A percentile compares a stretch with the other conserved stretches of the same genome.
phyloP scores from a whole-genome alignment of 2,329 filamentous ascomycete species.

The Alternaria sp. region DNA sequence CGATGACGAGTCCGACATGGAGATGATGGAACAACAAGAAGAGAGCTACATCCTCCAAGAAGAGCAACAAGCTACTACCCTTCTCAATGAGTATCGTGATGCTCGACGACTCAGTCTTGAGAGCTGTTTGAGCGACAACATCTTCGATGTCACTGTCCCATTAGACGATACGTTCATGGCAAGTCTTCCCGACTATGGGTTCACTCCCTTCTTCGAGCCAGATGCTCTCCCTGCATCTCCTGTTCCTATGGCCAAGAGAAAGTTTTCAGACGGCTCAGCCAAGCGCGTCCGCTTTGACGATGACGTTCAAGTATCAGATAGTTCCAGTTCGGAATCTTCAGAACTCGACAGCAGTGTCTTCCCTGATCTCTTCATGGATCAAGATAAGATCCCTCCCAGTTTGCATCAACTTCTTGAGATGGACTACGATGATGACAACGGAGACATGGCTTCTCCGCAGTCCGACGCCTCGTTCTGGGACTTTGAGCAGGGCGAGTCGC shows the following conservation, averaged over 20 bases:
- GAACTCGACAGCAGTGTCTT: conserved; percentile 72
- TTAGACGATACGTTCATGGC: conserved; percentile 34
- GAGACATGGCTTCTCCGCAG: conserved; percentile 54
- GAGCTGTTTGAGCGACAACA: conserved; percentile 42
- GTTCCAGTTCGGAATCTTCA: conserved; percentile 48
- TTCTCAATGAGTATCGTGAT: conserved; percentile 42
- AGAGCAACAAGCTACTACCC: conserved; percentile 35
- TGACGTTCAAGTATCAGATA: conserved; percentile 70
- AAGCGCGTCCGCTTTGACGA: conserved; percentile 78
- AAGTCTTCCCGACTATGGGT: conserved; percentile 39
- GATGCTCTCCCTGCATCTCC: conserved; percentile 53
- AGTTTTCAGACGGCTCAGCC: conserved; percentile 48
- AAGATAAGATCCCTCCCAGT: conserved; percentile 73
- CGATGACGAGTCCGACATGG: conserved; percentile 75
- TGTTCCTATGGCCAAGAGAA: conserved; percentile 41
- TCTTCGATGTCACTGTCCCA: conserved; percentile 41
- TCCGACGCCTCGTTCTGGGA: conserved; percentile 67
- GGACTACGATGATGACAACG: conserved; percentile 49
- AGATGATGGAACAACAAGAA: conserved; percentile 78
- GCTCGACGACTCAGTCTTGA: conserved; percentile 45
- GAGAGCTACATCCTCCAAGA: conserved; percentile 71
- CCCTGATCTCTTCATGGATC: conserved; percentile 78
- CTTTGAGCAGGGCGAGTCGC: conserved; percentile 59
- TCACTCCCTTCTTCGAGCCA: conserved; percentile 47
- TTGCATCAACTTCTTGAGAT: conserved; percentile 77